These are phyloP conservation scores for Hygrophila difformis DNA, from an alignment of 257 asterid genomes.

Conservation along the genomic window DNA sequence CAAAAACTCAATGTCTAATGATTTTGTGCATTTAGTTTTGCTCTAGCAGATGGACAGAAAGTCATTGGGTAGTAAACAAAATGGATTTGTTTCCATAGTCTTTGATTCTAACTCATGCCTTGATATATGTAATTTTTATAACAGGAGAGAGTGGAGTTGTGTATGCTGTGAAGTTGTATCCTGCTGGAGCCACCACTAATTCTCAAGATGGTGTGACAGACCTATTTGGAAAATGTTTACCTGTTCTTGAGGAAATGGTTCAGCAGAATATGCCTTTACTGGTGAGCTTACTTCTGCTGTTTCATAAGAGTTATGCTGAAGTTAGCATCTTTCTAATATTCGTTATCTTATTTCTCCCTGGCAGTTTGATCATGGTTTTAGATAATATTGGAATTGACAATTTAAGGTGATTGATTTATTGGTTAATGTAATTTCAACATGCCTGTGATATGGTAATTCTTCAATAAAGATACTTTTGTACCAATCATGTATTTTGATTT, in stretches of 20 bases:
- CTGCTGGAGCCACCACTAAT: constrained; percentile 98
- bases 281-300: constrained; percentile 30
- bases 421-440: too few relatives aligned
- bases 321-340: background rate
- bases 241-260: constrained; percentile 92
- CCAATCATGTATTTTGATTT: too few relatives aligned
- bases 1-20: too few relatives aligned
- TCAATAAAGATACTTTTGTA: too few relatives aligned
- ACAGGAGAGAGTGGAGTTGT: constrained; percentile 75
- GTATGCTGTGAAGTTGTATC: constrained; percentile 85
- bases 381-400: too few relatives aligned
- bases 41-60: background rate
- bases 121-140: constrained; percentile 5
- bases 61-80: background rate
- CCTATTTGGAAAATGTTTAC: constrained; percentile 80
- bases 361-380: too few relatives aligned
- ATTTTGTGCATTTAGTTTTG: too few relatives aligned
- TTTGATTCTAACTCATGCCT: constrained; percentile 13
- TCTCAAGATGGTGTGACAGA: constrained; percentile 99
- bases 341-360: too few relatives aligned
- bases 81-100: constrained; percentile 3
- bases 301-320: background rate
- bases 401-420: too few relatives aligned
- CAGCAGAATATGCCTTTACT: constrained; percentile 78
- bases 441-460: too few relatives aligned